Base-by-base conservation (phyloP, 2,329 filamentous ascomycete genomes). In the Ceratocystis alfenasii region DNA sequence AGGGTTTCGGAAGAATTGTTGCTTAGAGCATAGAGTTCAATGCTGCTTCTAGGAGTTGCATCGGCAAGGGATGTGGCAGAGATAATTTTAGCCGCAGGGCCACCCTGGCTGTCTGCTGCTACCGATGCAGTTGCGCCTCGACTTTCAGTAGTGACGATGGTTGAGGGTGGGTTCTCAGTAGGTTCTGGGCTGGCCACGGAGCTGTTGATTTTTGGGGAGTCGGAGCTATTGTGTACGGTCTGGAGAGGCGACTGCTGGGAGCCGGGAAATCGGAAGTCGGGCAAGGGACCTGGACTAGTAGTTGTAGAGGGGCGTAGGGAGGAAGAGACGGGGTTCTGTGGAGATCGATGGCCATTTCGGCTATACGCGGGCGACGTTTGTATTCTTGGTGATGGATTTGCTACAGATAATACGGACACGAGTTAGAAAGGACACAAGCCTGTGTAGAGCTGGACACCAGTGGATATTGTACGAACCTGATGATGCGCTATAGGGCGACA, bases 1-100 rank as follows among this genome's bases (percentile, higher is more conserved):
- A 97, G 74, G 2, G 94, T 99, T 74, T 99, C 94, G 17, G 88
- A 90, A 5, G 94, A 97, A 72, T 96, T 88, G 73, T 97, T 96
- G 77, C 93, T 96, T 74, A 93, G 78, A 0, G 92, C 92, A 74
- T 96, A 97, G 71, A 97, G 95, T 72, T 99, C 94, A 65, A 88
- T 89, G 73, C 94, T 99, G 69, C 90, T 96, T 71, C 94, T 82
- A 28, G 90, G 91, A 33, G 93, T 97, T 3, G 84, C 87, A 20
- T 66, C 67, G 10, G 64, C 64, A 44, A 68, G 55, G 4, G 67
- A 66, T 17, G 87, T 87, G 41, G 88, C 87, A 2, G 91, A 90
- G 64, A 95, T 79, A 63, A 95, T 85, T 63, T 87, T 80, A 4
- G 87, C 82, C 20, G 84, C 80, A 0, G 86, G 84, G 28, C 82